Conservation (phyloP, 2,329 filamentous ascomycete species). For the Apiospora malaysiana region DNA sequence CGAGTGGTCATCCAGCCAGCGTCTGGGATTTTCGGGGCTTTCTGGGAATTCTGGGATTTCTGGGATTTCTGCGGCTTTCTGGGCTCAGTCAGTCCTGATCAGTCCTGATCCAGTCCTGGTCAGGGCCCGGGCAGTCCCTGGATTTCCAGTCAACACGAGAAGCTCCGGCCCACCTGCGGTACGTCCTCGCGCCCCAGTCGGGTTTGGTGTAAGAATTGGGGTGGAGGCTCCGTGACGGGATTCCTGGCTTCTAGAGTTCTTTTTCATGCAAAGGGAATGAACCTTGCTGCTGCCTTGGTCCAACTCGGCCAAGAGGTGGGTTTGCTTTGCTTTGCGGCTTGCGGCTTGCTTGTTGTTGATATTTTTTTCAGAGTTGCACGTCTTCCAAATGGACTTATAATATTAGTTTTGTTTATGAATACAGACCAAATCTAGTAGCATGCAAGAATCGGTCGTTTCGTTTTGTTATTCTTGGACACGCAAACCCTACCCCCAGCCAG, state of each 20-base stretch:
- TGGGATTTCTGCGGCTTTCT: background rate
- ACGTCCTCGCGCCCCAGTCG: constrained; percentile 8
- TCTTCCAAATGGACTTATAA: too few species aligned
- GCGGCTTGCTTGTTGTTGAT: background rate
- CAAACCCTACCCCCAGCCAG: constrained; percentile 5
- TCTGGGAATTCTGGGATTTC: background rate
- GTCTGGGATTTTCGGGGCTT: constrained; percentile 21
- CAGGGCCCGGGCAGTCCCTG: background rate
- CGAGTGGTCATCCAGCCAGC: constrained; percentile 12
- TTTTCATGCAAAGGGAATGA: constrained; percentile 15
- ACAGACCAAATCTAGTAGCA: too few species aligned
- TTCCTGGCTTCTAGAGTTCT: constrained; percentile 13
- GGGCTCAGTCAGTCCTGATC: too few species aligned
- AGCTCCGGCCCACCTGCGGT: constrained; percentile 15
- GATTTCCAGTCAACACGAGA: constrained; percentile 14
- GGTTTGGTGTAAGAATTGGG: constrained; percentile 9
- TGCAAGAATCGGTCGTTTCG: background rate
- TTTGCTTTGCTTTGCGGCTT: background rate
- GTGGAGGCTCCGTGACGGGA: constrained; percentile 13
- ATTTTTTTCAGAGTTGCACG: background rate
- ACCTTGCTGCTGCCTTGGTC: too few species aligned
- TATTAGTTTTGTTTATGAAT: too few species aligned
- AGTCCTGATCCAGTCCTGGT: too few species aligned
- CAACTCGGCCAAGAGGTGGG: background rate
- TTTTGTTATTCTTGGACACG: constrained; percentile 3